These are phyloP conservation scores for Venturia oleaginea DNA, from an alignment of 2,329 filamentous ascomycete species.

Conservation along the genomic window DNA sequence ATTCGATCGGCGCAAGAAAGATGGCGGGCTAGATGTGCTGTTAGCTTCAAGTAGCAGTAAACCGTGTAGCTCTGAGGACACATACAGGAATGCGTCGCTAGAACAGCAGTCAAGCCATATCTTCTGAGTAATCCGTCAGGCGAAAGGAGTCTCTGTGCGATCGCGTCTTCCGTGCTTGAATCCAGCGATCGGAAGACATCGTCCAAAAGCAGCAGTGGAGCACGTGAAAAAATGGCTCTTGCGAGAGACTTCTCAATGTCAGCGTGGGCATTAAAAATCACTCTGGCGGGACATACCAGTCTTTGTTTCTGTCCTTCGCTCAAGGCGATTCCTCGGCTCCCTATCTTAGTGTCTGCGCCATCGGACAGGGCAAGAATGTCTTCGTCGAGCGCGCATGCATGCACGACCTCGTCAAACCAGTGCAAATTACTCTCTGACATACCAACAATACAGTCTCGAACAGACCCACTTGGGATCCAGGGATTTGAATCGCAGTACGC, in stretches of 20 bases:
- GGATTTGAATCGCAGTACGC: constrained; percentile 20
- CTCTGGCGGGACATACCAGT: not conserved
- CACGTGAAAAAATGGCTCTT: not conserved
- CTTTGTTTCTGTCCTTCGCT: constrained; percentile 9
- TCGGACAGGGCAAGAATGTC: not conserved
- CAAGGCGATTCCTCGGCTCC: not conserved
- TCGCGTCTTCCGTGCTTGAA: constrained; percentile 5
- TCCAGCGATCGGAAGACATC: constrained; percentile 8
- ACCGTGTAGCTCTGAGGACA: not conserved
- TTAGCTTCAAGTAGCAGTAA: not conserved
- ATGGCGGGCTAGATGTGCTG: not conserved
- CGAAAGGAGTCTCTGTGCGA: constrained; percentile 9
- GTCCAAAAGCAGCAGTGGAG: not conserved
- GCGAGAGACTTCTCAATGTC: not conserved
- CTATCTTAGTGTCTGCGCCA: not conserved
- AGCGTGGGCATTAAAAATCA: not conserved
- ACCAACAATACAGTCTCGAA: not conserved
- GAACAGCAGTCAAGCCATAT: constrained; percentile 11
- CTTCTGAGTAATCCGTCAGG: not conserved
- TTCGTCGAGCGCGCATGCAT: not conserved
- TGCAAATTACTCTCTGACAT: not conserved
- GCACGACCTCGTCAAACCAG: constrained; percentile 1
- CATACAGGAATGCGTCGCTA: constrained; percentile 15
- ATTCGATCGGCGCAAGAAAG: not conserved
- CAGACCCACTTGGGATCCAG: constrained; percentile 17